Evolutionary conservation across 352 stramenopile genomes (phyloP), one percentile per base, ranked within the genome.

Genomic region (Pythium rhizo-oryzae): DNA sequence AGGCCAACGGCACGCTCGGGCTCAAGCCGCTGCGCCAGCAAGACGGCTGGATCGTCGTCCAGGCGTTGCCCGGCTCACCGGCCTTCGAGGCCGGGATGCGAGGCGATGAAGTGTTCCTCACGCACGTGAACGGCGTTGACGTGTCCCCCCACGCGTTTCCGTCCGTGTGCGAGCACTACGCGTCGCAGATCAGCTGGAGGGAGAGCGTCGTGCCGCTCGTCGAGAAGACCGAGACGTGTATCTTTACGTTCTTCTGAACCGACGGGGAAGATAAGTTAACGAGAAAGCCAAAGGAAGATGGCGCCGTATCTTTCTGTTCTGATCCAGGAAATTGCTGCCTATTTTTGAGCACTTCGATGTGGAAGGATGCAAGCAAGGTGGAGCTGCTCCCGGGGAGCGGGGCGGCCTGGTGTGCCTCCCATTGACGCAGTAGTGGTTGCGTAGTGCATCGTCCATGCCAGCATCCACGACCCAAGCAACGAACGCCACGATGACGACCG

Each of bases 71-170:
- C 5, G 80, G 82, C 0, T 93, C 81, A 0, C 81, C 85, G 1
- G 84, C 78, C 12, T 91, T 90, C 56, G 75, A 90, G n/a, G 83
- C 82, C 0, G 85, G 85, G 18, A 93, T 93, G 85, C 80, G 82
- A 18, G 69, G 74, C 46, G 78, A 91, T 12, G 85, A 93, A 57
- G 83, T 90, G 23, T 93, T 89, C 54, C 74, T 93, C n/a, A 92
- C 83, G 8, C 85, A 93, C 59, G 83, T 92, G 33, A 93, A 93
- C 65, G 85, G 83, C 11, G 82, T 91, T 21, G 82, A 93, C 59
- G 85, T 93, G 13, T 91, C 85, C 7, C 85, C 85, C 9, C 83
- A 83, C 35, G 84, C 83, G 21, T 91, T 91, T 63, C 83, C 81
- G 21, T 81, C 83, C 12, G 76, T 91, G 15, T 79, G 79, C 0